A percentile compares a stretch with the other conserved stretches of the same genome.
Evolutionary conservation across 768 basidiomycete species (phyloP).

Genomic region (Holtermannia corniformis): DNA sequence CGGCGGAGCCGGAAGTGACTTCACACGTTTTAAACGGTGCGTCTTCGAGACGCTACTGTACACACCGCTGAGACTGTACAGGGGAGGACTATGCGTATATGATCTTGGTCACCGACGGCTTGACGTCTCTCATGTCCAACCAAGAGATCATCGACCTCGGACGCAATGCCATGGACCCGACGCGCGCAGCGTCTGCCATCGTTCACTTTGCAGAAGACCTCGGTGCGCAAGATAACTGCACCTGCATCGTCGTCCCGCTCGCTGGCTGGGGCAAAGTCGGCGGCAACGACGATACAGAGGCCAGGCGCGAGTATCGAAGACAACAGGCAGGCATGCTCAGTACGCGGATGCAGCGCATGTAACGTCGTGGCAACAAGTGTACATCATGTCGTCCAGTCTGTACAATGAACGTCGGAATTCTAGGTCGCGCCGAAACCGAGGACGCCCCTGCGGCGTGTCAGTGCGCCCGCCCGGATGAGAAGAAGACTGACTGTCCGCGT

Average conservation of each 20-base stretch:
- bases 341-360: constrained; percentile 42
- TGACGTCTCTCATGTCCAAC: constrained; percentile 82
- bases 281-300: constrained; percentile 72
- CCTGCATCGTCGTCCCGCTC: constrained; percentile 80
- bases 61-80: constrained; percentile 71
- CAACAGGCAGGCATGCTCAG: constrained; percentile 36
- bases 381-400: background rate
- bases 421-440: background rate
- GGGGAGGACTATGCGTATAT: constrained; percentile 78
- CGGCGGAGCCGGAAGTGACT: constrained; percentile 81
- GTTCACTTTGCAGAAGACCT: constrained; percentile 78
- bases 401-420: background rate
- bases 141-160: constrained; percentile 89
- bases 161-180: constrained; percentile 60
- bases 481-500: constrained; percentile 20
- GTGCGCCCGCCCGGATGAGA: background rate
- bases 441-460: background rate
- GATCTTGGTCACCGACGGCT: constrained; percentile 83
- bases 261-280: constrained; percentile 78
- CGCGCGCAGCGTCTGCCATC: constrained; percentile 70
- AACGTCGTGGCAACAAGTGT: too few species aligned
- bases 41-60: constrained; percentile 15
- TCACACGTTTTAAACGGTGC: constrained; percentile 65
- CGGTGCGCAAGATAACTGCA: constrained; percentile 82
- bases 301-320: constrained; percentile 67